phyloP scores from a whole-genome alignment of 345 rosid species.

The Salix caprea region DNA sequence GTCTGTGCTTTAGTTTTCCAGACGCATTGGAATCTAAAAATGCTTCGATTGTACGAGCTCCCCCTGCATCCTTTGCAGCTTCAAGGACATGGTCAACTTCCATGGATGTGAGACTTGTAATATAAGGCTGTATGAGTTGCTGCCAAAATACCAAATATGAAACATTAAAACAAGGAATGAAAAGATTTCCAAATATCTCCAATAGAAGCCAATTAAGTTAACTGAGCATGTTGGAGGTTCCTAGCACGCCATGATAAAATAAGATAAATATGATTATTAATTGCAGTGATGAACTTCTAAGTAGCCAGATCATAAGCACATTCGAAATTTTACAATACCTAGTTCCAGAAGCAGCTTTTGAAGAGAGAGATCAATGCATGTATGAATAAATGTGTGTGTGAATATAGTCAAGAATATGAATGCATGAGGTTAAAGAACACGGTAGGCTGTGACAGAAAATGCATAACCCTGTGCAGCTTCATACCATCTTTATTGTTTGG shows the following conservation, averaged over 20 bases:
- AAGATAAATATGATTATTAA: not conserved
- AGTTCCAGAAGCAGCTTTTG: too few relatives aligned
- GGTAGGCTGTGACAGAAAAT: too few relatives aligned
- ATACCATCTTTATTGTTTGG: too few relatives aligned
- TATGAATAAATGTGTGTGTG: too few relatives aligned
- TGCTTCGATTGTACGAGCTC: conserved; percentile 86
- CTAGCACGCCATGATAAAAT: not conserved
- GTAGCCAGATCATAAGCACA: not conserved
- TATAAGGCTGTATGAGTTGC: conserved; percentile 70
- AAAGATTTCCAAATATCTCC: not conserved
- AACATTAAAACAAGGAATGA: not conserved
- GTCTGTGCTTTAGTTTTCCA: conserved; percentile 63
- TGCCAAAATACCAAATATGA: conserved; percentile 27
- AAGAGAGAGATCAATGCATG: too few relatives aligned
- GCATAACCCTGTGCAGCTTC: too few relatives aligned
- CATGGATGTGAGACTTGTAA: conserved; percentile 66
- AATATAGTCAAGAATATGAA: too few relatives aligned
- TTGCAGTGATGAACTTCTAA: not conserved
- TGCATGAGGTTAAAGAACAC: too few relatives aligned
- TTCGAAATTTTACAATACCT: too few relatives aligned
- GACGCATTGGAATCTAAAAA: conserved; percentile 73
- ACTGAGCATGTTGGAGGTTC: not conserved
- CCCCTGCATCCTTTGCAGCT: conserved; percentile 71
- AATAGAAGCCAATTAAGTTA: not conserved
- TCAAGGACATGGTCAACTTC: conserved; percentile 61